Conservation (phyloP, 805 yeast genomes). For the Isabelozyma heimii region DNA sequence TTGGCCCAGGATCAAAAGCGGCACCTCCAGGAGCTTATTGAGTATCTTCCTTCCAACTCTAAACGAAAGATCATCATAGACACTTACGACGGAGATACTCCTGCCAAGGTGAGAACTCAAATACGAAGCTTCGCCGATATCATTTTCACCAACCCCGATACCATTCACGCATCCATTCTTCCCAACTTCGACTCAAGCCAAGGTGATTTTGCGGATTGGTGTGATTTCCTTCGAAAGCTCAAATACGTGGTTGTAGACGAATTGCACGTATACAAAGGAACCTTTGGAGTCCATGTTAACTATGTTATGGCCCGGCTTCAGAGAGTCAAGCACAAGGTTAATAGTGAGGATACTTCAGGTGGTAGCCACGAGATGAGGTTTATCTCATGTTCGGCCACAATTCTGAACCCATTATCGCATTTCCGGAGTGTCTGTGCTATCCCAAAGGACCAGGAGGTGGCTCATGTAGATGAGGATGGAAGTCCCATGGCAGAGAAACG, state of each 20-base stretch:
- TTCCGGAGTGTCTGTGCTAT: conserved; percentile 76
- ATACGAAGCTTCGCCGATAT: conserved; percentile 69
- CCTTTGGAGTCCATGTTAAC: conserved; percentile 92
- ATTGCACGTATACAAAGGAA: conserved; percentile 82
- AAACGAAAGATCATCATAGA: conserved; percentile 52
- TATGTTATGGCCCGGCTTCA: conserved; percentile 76
- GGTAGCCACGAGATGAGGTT: conserved; percentile 44
- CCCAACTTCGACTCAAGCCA: conserved; percentile 59
- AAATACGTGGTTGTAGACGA: conserved; percentile 79
- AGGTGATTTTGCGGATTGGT: conserved; percentile 48
- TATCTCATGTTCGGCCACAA: conserved; percentile 93
- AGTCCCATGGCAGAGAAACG: conserved; percentile 82
- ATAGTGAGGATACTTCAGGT: conserved; percentile 39
- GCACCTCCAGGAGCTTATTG: conserved; percentile 60
- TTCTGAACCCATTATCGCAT: conserved; percentile 68
- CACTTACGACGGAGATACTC: conserved; percentile 95
- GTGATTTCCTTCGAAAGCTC: conserved; percentile 59
- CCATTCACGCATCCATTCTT: conserved; percentile 78
- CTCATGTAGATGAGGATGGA: conserved; percentile 74
- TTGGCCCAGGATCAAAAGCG: conserved; percentile 95
- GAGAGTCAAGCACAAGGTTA: conserved; percentile 50
- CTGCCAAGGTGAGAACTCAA: conserved; percentile 45
- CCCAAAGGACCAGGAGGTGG: conserved; percentile 38
- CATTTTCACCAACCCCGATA: conserved; percentile 93
- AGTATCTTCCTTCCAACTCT: conserved; percentile 42